phyloP scores from a whole-genome alignment of 75 land plant species.

The Pseudotsuga menziesii region DNA sequence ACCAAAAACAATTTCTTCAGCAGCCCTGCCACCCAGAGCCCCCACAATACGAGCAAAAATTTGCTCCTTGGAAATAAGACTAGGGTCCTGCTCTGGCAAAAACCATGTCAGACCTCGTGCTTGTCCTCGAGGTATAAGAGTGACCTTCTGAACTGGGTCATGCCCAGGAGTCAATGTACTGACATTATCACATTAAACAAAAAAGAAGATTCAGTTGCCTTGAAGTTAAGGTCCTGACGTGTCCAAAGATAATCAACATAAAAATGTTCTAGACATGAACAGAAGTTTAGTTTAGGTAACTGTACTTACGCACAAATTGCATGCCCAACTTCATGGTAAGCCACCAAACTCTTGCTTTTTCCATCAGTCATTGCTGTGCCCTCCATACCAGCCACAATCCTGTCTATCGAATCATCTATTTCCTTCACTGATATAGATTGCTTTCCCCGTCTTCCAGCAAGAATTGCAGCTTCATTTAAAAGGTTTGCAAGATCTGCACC shows the following conservation, averaged over 20 bases:
- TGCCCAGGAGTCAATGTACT: slow-evolving; percentile 91
- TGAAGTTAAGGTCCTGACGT: slow-evolving; percentile 12
- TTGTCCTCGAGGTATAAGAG: slow-evolving; percentile 81
- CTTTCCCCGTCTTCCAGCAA: slow-evolving; percentile 49
- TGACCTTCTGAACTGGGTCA: slow-evolving; percentile 87
- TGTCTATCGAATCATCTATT: slow-evolving; percentile 51
- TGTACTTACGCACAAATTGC: slow-evolving; percentile 52
- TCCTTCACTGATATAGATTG: slow-evolving; percentile 38
- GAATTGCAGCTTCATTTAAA: slow-evolving; percentile 50
- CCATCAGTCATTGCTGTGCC: slow-evolving; percentile 57
- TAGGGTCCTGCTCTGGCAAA: slow-evolving; percentile 81
- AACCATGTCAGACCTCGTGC: slow-evolving; percentile 95
- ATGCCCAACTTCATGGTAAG: slow-evolving; percentile 59
- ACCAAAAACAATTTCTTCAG: slow-evolving; percentile 85
- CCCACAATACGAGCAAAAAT: slow-evolving; percentile 89
- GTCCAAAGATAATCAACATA: slow-evolving; percentile 10
- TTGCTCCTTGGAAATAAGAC: slow-evolving; percentile 70
- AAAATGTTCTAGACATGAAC: slow-evolving; percentile 10
- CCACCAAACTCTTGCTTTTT: slow-evolving; percentile 48
- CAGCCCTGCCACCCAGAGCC: slow-evolving; percentile 87
- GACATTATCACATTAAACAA: not conserved
- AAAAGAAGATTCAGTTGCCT: slow-evolving; percentile 4
- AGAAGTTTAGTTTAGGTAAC: not conserved
- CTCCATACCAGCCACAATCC: slow-evolving; percentile 60
- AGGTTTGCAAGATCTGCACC: slow-evolving; percentile 56